Percentiles rank a stretch among this genome's conserved stretches.
Conservation (phyloP, 805 yeast species). For the Ogataea paradorogensis region DNA sequence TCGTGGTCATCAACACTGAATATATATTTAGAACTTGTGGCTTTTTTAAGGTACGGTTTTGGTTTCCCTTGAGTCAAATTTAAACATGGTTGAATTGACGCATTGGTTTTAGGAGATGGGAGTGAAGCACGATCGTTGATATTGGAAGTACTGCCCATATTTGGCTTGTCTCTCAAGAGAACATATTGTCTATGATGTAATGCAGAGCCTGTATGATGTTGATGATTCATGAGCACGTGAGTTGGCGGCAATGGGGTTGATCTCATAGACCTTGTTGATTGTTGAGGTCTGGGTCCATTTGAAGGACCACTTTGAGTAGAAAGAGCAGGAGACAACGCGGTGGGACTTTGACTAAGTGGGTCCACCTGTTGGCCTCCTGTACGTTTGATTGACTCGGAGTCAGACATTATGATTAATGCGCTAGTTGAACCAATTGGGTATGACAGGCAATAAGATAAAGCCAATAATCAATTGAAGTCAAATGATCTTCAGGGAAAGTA, state of each 20-base stretch:
- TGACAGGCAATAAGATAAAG: no score
- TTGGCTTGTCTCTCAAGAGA: conserved; percentile 28
- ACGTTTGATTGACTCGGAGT: conserved; percentile 8
- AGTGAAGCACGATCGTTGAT: conserved; percentile 6
- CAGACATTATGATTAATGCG: conserved; percentile 5
- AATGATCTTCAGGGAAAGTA: background rate
- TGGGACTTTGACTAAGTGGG: conserved; percentile 2
- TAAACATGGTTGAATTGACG: conserved; percentile 10
- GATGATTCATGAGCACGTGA: conserved; percentile 14
- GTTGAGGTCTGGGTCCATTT: conserved; percentile 14
- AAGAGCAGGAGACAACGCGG: conserved; percentile 10
- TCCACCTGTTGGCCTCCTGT: background rate
- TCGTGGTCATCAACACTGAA: conserved; percentile 84
- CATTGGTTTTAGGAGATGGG: conserved; percentile 16
- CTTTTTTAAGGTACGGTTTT: conserved; percentile 26
- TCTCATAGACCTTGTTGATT: conserved; percentile 15
- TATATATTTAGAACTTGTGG: conserved; percentile 36
- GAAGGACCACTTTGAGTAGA: conserved; percentile 10
- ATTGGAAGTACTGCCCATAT: conserved; percentile 1
- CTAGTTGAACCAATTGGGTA: no score
- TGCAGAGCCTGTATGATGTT: conserved; percentile 20
- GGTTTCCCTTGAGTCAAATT: conserved; percentile 17
- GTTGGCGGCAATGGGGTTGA: conserved; percentile 26
- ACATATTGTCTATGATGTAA: conserved; percentile 34
- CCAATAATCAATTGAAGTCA: no score